Percentiles rank a stretch among this genome's conserved stretches.
These are phyloP conservation scores for Trichomonascaceae sp. DNA, from an alignment of 1,139 yeast genomes.

Conservation along the genomic window DNA sequence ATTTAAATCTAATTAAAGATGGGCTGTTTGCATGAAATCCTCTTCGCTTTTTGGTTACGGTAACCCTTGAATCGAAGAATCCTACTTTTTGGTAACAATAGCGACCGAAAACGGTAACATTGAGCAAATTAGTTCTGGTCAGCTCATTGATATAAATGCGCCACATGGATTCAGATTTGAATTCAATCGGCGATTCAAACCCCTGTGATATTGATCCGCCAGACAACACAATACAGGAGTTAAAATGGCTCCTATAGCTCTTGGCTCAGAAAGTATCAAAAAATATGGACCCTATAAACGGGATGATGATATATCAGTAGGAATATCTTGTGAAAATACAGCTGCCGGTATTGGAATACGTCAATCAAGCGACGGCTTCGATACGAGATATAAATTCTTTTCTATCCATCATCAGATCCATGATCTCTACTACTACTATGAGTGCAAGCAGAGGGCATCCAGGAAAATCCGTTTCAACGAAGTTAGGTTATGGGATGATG, in stretches of 20 bases:
- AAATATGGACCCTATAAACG: neutral
- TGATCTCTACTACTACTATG: constrained; percentile 13
- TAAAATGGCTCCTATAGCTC: neutral
- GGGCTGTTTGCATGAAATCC: neutral
- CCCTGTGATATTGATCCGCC: too few species aligned
- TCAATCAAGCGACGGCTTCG: neutral
- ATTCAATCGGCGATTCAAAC: neutral
- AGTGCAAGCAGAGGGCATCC: constrained; percentile 7
- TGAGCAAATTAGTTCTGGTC: neutral
- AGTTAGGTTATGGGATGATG: constrained; percentile 17
- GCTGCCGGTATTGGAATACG: neutral
- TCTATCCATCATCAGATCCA: constrained; percentile 8
- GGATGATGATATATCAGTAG: neutral
- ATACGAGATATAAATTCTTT: neutral
- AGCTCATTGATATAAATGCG: neutral
- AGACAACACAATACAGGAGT: neutral
- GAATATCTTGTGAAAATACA: neutral
- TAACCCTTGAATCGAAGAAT: neutral
- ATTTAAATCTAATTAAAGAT: neutral
- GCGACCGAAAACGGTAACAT: neutral
- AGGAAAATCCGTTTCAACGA: constrained; percentile 11
- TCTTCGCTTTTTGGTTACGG: neutral
- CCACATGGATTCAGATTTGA: neutral
- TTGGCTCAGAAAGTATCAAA: neutral
- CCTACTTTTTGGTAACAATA: neutral